A percentile compares a stretch with the other conserved stretches of the same genome.
Conservation (phyloP, 148 eudicot species). For the Tetragonia tetragonoides region DNA sequence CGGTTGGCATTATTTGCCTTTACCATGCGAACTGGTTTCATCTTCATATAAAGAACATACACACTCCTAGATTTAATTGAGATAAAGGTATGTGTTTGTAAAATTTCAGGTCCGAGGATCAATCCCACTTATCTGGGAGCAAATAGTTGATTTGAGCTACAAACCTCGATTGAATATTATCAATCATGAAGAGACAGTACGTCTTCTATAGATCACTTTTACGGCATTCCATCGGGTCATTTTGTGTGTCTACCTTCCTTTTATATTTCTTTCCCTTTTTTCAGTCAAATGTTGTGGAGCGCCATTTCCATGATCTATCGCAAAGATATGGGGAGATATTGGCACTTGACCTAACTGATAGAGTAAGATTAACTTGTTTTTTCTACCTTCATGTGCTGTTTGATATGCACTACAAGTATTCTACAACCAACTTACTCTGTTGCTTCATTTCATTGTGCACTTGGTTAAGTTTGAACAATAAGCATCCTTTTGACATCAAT, state of each 20-base stretch:
- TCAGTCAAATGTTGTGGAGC: constrained; percentile 78
- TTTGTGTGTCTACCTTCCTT: constrained; percentile 14
- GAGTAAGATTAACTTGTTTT: constrained; percentile 36
- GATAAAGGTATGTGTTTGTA: background rate
- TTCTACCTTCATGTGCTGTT: constrained; percentile 7
- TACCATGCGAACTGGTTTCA: background rate
- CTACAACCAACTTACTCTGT: background rate
- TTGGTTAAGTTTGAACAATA: background rate
- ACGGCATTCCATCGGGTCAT: background rate
- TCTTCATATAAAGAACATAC: background rate
- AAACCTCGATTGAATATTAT: constrained; percentile 81
- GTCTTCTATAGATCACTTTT: constrained; percentile 26
- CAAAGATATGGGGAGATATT: constrained; percentile 86
- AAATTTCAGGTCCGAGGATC: constrained; percentile 87
- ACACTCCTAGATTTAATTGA: background rate
- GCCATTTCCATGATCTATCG: constrained; percentile 77
- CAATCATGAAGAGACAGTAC: constrained; percentile 71
- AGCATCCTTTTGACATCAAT: background rate
- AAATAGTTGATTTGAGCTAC: constrained; percentile 96
- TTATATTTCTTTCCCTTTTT: background rate
- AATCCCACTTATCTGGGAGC: constrained; percentile 97
- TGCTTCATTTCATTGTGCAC: background rate
- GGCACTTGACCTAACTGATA: constrained; percentile 82
- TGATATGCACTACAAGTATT: background rate
- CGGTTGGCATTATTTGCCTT: background rate